Percentiles rank a stretch among this genome's conserved stretches.
These are phyloP conservation scores for Pyronema omphalodes DNA, from an alignment of 495 filamentous ascomycete genomes.

Conservation along the genomic window DNA sequence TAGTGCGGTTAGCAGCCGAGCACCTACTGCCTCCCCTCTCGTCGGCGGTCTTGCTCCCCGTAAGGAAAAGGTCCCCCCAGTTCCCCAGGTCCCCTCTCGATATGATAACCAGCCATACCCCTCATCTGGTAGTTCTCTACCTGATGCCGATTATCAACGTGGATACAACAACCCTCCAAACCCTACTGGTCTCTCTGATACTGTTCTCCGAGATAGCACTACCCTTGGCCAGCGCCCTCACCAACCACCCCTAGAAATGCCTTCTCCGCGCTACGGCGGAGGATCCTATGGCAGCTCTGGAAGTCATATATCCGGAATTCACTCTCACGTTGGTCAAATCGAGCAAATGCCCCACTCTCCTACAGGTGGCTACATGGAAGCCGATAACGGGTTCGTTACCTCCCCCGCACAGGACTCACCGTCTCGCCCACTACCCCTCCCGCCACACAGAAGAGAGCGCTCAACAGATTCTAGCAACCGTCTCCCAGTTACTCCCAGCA, in stretches of 20 bases:
- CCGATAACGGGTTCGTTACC: conserved; percentile 20
- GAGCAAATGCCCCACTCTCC: conserved; percentile 20
- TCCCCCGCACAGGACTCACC: conserved; percentile 16
- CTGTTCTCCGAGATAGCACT: conserved; percentile 15
- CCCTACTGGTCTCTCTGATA: conserved; percentile 4
- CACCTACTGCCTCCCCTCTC: conserved; percentile 17
- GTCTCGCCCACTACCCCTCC: conserved; percentile 17
- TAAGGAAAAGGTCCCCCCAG: conserved; percentile 14
- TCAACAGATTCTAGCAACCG: conserved; percentile 14
- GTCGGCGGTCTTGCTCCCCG: conserved; percentile 19
- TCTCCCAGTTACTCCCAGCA: conserved; percentile 16
- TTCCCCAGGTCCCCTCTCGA: conserved; percentile 15
- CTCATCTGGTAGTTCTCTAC: neutral
- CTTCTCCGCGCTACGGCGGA: conserved; percentile 6
- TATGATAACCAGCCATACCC: neutral
- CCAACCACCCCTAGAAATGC: conserved; percentile 13
- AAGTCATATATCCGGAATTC: neutral
- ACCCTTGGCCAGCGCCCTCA: conserved; percentile 11
- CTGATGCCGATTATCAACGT: neutral
- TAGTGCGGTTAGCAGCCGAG: conserved; percentile 17
- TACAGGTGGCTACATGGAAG: conserved; percentile 22
- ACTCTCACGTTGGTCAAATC: conserved; percentile 8
- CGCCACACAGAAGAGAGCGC: conserved; percentile 20
- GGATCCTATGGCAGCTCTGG: neutral
- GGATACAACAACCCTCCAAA: neutral